phyloP scores from a whole-genome alignment of 345 rosid species.

The Abelmoschus esculentus region DNA sequence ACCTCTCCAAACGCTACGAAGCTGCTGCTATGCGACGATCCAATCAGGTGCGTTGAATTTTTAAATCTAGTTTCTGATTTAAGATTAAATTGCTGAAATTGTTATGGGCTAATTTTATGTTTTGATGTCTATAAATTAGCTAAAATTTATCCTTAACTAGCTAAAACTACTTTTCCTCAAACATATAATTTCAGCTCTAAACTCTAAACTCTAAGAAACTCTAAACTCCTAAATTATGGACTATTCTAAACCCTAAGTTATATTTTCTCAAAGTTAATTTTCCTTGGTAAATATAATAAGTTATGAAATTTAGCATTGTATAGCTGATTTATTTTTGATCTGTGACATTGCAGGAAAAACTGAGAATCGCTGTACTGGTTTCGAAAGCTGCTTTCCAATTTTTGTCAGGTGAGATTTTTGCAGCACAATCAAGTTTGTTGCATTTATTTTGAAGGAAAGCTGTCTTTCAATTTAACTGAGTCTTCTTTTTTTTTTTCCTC shows the following conservation, averaged over 20 bases:
- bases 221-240: too few relatives aligned
- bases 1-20: conserved; percentile 76
- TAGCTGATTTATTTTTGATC: not conserved
- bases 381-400: conserved; percentile 90
- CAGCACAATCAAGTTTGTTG: not conserved
- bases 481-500: not conserved
- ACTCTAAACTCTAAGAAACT: too few relatives aligned
- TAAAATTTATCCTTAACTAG: not conserved
- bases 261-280: too few relatives aligned
- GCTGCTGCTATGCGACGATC: conserved; percentile 86
- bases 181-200: too few relatives aligned
- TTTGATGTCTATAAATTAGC: not conserved
- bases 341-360: conserved; percentile 51
- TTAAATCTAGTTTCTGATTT: not conserved
- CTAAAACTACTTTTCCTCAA: too few relatives aligned
- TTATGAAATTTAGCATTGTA: not conserved
- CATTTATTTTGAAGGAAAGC: not conserved
- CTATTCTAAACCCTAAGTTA: too few relatives aligned
- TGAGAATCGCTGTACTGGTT: conserved; percentile 80
- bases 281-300: not conserved
- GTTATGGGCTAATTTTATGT: not conserved
- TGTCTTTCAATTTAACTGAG: not conserved
- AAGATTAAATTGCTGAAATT: not conserved
- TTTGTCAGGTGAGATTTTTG: conserved; percentile 48
- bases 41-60: conserved; percentile 43